Conservation (phyloP, 2,329 filamentous ascomycete species). For the Xylariaceae sp. region DNA sequence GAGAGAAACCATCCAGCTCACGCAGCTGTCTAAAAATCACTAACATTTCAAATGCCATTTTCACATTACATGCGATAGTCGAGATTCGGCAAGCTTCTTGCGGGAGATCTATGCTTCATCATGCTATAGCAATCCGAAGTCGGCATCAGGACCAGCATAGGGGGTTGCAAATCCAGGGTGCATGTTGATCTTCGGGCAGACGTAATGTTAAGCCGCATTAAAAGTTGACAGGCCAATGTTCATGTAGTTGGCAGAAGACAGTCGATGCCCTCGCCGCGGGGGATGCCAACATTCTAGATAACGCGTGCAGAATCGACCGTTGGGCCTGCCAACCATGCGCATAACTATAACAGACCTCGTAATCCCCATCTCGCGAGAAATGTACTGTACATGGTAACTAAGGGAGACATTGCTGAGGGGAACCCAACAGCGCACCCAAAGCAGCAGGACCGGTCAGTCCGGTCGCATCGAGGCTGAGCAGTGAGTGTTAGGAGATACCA, state of each 20-base stretch:
- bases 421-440: background rate
- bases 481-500: slow-evolving; percentile 2
- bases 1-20: no score
- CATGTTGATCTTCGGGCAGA: background rate
- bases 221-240: background rate
- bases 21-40: no score
- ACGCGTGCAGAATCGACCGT: background rate
- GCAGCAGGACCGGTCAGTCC: slow-evolving; percentile 2
- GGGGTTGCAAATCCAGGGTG: background rate
- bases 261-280: background rate
- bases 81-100: background rate
- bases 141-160: background rate
- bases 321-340: background rate
- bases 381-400: no score
- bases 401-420: background rate
- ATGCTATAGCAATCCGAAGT: background rate
- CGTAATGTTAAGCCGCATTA: background rate
- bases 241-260: slow-evolving; percentile 6
- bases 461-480: slow-evolving; percentile 13
- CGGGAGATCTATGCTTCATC: background rate
- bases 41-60: background rate
- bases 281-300: background rate
- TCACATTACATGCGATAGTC: background rate
- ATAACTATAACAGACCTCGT: background rate
- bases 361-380: background rate